Evolutionary conservation across 2,329 filamentous ascomycete species (phyloP).

Genomic region (Chaetomiaceae sp.): DNA sequence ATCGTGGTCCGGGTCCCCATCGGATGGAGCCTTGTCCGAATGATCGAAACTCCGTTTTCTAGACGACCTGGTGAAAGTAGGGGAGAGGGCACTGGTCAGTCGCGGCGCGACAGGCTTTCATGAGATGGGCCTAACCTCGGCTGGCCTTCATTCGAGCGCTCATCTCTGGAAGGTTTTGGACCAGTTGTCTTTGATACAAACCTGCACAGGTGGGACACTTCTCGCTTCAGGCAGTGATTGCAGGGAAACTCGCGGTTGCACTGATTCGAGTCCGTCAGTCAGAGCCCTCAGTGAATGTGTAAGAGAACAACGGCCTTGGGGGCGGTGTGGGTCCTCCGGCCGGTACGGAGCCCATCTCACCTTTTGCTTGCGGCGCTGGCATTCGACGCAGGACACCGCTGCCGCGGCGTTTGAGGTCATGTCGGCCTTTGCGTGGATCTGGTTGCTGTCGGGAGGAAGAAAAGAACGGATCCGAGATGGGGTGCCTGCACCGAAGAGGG

Average conservation of each 20-base stretch:
- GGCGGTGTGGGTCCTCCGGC: not conserved
- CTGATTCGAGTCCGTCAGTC: slow-evolving; percentile 28
- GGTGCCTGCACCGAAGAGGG: not conserved
- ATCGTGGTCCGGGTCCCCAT: slow-evolving; percentile 16
- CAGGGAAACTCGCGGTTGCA: slow-evolving; percentile 49
- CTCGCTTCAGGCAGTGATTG: slow-evolving; percentile 45
- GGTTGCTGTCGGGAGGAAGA: not conserved
- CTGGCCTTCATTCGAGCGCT: slow-evolving; percentile 17
- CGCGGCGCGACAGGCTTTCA: not conserved
- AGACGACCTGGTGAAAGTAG: slow-evolving; percentile 15
- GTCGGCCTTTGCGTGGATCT: not conserved
- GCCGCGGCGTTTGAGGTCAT: slow-evolving; percentile 8
- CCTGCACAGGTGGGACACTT: slow-evolving; percentile 45
- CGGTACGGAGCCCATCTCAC: slow-evolving; percentile 22
- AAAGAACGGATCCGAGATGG: slow-evolving; percentile 5
- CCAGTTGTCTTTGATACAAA: slow-evolving; percentile 30
- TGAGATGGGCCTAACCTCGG: slow-evolving; percentile 10
- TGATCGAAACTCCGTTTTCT: slow-evolving; percentile 26
- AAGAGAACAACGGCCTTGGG: not conserved
- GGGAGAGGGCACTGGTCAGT: slow-evolving; percentile 5
- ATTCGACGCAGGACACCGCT: slow-evolving; percentile 40
- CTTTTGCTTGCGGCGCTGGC: slow-evolving; percentile 49
- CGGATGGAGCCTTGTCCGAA: slow-evolving; percentile 6
- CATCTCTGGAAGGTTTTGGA: slow-evolving; percentile 30
- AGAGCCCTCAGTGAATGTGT: not conserved